These are phyloP conservation scores for Sporothrix brunneoviolacea DNA, from an alignment of 2,329 filamentous ascomycete species.

Conservation along the genomic window DNA sequence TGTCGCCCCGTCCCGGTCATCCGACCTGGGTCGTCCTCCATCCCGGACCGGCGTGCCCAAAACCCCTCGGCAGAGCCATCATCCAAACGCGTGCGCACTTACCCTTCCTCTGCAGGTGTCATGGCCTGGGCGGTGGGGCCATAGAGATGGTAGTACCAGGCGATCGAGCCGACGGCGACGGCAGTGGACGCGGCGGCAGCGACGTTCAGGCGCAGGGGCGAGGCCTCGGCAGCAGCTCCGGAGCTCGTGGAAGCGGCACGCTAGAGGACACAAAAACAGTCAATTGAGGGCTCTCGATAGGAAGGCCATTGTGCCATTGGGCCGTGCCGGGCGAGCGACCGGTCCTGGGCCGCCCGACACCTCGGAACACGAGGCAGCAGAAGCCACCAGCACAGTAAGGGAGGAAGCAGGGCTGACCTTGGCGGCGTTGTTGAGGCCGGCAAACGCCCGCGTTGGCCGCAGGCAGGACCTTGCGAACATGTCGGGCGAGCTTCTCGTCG, in stretches of 20 bases:
- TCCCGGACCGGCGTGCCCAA: background rate
- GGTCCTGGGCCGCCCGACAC: too few relatives aligned
- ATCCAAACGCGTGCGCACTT: too few relatives aligned
- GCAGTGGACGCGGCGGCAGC: constrained; percentile 81
- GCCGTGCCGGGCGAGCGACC: too few relatives aligned
- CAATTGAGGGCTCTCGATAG: background rate
- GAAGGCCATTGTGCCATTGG: background rate
- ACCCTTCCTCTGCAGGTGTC: constrained; percentile 97
- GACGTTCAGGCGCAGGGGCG: constrained; percentile 76
- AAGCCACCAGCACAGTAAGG: background rate
- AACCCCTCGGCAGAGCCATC: too few relatives aligned
- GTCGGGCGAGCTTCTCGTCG: constrained; percentile 45
- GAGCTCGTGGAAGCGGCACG: constrained; percentile 66
- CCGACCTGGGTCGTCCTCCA: background rate
- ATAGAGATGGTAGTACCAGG: constrained; percentile 97
- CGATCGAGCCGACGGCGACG: constrained; percentile 79
- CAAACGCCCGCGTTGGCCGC: constrained; percentile 81
- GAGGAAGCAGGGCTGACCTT: constrained; percentile 48
- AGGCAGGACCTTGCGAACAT: constrained; percentile 94
- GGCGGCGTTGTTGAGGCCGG: constrained; percentile 62
- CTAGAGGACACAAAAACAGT: constrained; percentile 39
- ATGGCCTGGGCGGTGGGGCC: constrained; percentile 80
- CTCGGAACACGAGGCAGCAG: too few relatives aligned
- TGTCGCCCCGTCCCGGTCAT: too few relatives aligned
- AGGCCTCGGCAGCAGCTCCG: constrained; percentile 60